These are phyloP conservation scores for Tieghemiomyces parasiticus DNA, from an alignment of 192 early-diverging fungal genomes.

Conservation along the genomic window DNA sequence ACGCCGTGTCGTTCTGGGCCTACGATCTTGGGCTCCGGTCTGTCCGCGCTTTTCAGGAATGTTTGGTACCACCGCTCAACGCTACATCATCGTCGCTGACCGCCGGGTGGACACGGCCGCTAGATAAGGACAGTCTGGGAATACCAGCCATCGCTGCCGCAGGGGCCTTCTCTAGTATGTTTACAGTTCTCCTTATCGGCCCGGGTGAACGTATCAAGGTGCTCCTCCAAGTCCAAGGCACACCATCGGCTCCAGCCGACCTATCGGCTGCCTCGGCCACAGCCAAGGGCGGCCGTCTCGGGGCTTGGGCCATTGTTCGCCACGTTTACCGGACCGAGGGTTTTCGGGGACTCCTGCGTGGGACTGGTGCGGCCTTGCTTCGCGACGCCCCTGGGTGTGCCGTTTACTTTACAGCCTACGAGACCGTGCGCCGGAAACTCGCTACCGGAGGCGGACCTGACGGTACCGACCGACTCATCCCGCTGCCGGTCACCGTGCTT, in stretches of 20 bases:
- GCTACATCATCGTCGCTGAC: neutral
- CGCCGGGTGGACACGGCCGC: neutral
- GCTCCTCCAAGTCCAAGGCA: conserved; percentile 7
- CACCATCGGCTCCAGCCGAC: neutral
- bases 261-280: neutral
- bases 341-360: conserved; percentile 1
- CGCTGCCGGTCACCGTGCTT: conserved; percentile 6
- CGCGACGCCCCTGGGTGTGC: conserved; percentile 10
- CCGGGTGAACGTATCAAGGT: conserved; percentile 15
- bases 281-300: neutral
- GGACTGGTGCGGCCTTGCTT: neutral
- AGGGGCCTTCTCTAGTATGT: conserved; percentile 11
- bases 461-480: neutral
- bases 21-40: conserved; percentile 11
- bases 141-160: conserved; percentile 9
- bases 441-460: neutral
- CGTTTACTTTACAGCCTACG: conserved; percentile 9
- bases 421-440: neutral
- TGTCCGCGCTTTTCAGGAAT: conserved; percentile 2
- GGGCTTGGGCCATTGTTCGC: neutral
- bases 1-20: conserved; percentile 9
- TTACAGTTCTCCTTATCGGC: conserved; percentile 9
- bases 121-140: neutral
- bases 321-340: conserved; percentile 1
- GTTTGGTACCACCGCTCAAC: neutral